phyloP scores from a whole-genome alignment of 306 rosid genomes.

The Prunus kanzakura region DNA sequence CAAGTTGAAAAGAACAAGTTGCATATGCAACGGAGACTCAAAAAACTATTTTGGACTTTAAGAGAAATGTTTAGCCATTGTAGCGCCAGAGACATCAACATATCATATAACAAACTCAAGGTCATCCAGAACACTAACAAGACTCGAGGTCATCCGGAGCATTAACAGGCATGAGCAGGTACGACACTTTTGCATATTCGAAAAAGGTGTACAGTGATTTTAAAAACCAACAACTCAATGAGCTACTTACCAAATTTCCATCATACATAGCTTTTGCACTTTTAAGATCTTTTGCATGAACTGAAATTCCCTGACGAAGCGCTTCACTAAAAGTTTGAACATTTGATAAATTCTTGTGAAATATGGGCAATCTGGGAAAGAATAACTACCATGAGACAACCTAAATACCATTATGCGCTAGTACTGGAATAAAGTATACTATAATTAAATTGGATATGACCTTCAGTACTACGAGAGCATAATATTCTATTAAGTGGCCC shows the following conservation, averaged over 20 bases:
- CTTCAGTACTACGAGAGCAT: neutral
- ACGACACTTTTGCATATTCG: neutral
- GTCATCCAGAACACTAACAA: neutral
- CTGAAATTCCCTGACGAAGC: slow-evolving; percentile 60
- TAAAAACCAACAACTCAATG: neutral
- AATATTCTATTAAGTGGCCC: neutral
- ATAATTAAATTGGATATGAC: neutral
- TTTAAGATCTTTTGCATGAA: slow-evolving; percentile 67
- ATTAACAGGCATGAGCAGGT: neutral
- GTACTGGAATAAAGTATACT: neutral
- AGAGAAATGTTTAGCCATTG: neutral
- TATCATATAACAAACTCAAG: neutral
- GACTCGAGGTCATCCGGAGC: neutral
- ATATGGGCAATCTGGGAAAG: slow-evolving; percentile 65
- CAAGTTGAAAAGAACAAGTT: neutral
- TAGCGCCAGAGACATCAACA: neutral
- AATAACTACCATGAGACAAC: slow-evolving; percentile 18
- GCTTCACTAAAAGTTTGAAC: slow-evolving; percentile 48
- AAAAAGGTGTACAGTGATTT: neutral
- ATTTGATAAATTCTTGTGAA: slow-evolving; percentile 50
- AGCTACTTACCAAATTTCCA: slow-evolving; percentile 71
- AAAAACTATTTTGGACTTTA: neutral
- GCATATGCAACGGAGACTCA: neutral
- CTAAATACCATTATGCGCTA: neutral
- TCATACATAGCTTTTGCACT: slow-evolving; percentile 66